A percentile compares a stretch with the other conserved stretches of the same genome.
Evolutionary conservation across 176 grass and related monocot genomes (phyloP).

Genomic region (maize (Zea mays)): Zm-B73-REFERENCE-NAM-5.0 NC_050104.1:134123501-134124000

Average conservation of each 20-base stretch:
- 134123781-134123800: background rate
- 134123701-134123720: no score
- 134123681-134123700: no score
- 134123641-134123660: background rate
- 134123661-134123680: constrained; percentile 1
- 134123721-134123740: background rate
- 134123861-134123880: no score
- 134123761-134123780: background rate
- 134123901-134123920: no score
- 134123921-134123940: no score
- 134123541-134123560: background rate
- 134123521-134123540: background rate
- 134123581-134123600: background rate
- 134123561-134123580: background rate
- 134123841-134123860: no score
- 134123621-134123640: constrained; percentile 1
- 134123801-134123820: no score
- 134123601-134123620: background rate
- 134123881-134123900: no score
- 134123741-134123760: background rate
- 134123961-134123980: no score
- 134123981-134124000: background rate
- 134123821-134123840: no score
- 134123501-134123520: background rate
- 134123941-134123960: no score